phyloP scores from a whole-genome alignment of 176 grass and related monocot genomes.

The Phragmites australis region DNA sequence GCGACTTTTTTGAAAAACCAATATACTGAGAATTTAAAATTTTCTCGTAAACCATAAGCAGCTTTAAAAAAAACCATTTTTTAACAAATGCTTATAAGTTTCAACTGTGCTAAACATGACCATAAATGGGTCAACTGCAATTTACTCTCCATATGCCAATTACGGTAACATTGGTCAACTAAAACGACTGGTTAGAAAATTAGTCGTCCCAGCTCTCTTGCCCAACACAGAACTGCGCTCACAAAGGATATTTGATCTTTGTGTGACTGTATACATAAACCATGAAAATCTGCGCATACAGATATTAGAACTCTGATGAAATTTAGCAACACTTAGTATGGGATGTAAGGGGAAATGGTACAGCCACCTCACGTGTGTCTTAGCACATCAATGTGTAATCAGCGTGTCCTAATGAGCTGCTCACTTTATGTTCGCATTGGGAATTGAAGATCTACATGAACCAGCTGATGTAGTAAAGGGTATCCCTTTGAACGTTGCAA shows the following conservation, averaged over 20 bases:
- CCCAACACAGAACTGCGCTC: neutral
- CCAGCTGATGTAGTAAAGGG: conserved; percentile 82
- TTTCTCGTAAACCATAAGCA: too few species aligned
- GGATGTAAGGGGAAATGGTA: conserved; percentile 8
- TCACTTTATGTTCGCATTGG: conserved; percentile 72
- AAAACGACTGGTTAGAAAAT: neutral
- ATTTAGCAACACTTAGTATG: conserved; percentile 24
- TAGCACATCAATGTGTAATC: conserved; percentile 30
- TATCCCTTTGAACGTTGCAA: conserved; percentile 69
- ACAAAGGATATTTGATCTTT: neutral
- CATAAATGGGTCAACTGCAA: neutral
- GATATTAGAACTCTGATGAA: conserved; percentile 19
- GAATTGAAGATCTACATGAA: conserved; percentile 66
- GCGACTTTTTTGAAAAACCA: too few species aligned
- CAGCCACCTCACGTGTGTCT: conserved; percentile 7
- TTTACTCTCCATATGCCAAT: neutral
- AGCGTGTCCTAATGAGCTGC: conserved; percentile 14
- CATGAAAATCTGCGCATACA: neutral
- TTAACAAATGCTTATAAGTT: too few species aligned
- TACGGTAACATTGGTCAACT: neutral
- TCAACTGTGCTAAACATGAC: too few species aligned
- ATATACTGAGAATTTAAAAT: too few species aligned
- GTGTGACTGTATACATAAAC: neutral
- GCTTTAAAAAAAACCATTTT: too few species aligned
- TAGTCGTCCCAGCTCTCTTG: neutral